A percentile compares a stretch with the other conserved stretches of the same genome.
Conservation (phyloP, 495 filamentous ascomycete genomes). For the Neurospora hispaniola region DNA sequence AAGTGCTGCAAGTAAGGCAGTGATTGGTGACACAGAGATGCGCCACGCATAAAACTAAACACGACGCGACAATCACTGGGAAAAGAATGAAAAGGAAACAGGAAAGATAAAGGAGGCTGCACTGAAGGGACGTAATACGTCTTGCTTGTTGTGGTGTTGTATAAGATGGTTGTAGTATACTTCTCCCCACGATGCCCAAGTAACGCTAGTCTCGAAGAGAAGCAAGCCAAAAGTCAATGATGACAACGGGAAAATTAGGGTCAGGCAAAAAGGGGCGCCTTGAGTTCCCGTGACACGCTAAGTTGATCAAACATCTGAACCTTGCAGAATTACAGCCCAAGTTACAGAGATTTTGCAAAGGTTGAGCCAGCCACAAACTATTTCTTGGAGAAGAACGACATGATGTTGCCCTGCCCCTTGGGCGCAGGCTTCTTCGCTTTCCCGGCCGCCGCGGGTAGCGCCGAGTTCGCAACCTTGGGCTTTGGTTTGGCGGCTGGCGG, state of each 20-base stretch:
- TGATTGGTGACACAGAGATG: not conserved
- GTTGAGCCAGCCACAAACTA: conserved; percentile 5
- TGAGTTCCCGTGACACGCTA: not conserved
- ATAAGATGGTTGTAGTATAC: not conserved
- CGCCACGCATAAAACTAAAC: not conserved
- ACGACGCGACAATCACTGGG: not conserved
- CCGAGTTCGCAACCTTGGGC: conserved; percentile 29
- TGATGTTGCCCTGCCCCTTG: conserved; percentile 77
- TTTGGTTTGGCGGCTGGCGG: conserved; percentile 45
- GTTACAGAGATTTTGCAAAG: not conserved
- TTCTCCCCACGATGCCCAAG: not conserved
- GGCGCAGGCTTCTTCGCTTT: conserved; percentile 49
- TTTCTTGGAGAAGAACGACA: conserved; percentile 90
- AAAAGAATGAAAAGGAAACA: not conserved
- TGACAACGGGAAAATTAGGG: too few species aligned
- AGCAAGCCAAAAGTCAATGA: not conserved
- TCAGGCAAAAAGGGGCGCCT: not conserved
- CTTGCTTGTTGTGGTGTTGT: not conserved
- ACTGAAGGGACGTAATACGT: not conserved
- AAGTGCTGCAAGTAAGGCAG: not conserved
- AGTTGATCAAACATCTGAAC: not conserved
- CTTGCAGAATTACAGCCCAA: too few species aligned
- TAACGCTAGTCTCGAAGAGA: not conserved
- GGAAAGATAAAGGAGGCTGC: not conserved
- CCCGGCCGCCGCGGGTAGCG: conserved; percentile 15